Percentiles rank a stretch among this genome's conserved stretches.
These are phyloP conservation scores for Neonectria sp. DNA, from an alignment of 2,329 filamentous ascomycete species.

Conservation along the genomic window DNA sequence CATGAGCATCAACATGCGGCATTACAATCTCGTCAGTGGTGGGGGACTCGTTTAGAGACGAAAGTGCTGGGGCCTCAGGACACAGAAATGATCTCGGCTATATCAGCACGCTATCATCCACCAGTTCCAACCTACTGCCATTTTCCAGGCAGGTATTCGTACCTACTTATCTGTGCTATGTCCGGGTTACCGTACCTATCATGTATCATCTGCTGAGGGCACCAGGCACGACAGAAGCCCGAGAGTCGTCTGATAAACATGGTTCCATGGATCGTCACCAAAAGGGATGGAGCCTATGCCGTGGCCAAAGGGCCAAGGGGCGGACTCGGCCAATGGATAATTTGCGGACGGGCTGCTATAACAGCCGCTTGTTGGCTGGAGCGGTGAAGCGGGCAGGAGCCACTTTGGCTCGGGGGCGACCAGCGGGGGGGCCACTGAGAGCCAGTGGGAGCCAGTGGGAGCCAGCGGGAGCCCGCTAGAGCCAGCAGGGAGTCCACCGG, in stretches of 20 bases:
- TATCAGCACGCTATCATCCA: not conserved
- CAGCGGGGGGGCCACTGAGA: not conserved
- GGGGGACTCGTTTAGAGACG: not conserved
- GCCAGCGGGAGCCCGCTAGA: constrained; percentile 22
- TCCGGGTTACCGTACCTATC: not conserved
- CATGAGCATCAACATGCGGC: not conserved
- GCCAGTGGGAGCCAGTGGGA: constrained; percentile 14
- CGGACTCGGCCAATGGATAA: constrained; percentile 22
- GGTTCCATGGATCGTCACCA: constrained; percentile 44
- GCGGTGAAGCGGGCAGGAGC: constrained; percentile 33
- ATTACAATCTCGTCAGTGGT: not conserved
- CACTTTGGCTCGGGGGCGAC: constrained; percentile 22
- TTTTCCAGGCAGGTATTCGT: not conserved
- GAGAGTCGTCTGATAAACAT: constrained; percentile 47
- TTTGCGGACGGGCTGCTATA: constrained; percentile 27
- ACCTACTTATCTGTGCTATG: not conserved
- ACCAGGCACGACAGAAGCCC: constrained; percentile 24
- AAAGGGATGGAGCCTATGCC: constrained; percentile 18
- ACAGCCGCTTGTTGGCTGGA: constrained; percentile 32
- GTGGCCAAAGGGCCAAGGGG: constrained; percentile 17
- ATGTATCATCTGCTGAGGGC: not conserved
- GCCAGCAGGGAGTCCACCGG: constrained; percentile 20
- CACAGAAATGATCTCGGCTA: not conserved
- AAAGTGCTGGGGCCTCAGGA: not conserved
- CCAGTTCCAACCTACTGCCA: not conserved